phyloP scores from a whole-genome alignment of 345 rosid genomes.

The Fremontodendron californicum region DNA sequence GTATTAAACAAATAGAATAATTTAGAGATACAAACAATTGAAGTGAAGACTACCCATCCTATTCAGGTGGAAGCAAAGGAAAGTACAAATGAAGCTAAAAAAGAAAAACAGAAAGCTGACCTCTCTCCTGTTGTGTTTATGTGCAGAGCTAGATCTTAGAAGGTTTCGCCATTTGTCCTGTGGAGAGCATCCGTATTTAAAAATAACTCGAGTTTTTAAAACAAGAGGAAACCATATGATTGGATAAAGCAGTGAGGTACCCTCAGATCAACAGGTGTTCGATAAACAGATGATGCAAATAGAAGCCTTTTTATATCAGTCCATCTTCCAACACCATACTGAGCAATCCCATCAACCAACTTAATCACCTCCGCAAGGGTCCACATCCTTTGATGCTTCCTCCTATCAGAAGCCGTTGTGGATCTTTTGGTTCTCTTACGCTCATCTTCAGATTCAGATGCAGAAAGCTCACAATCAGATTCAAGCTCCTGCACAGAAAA shows the following conservation, averaged over 20 bases:
- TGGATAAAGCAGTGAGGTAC: constrained; percentile 18
- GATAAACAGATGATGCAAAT: constrained; percentile 57
- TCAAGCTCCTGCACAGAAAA: constrained; percentile 29
- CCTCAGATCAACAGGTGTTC: constrained; percentile 91
- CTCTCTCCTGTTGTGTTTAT: constrained; percentile 40
- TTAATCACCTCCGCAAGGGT: no score
- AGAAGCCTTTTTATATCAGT: constrained; percentile 63
- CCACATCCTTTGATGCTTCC: no score
- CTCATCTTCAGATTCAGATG: no score
- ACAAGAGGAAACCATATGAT: not conserved
- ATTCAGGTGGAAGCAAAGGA: not conserved
- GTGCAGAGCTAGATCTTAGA: constrained; percentile 51
- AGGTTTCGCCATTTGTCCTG: constrained; percentile 98
- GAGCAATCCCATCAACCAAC: no score
- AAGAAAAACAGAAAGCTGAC: constrained; percentile 28
- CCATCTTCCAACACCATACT: no score
- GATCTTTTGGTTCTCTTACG: constrained; percentile 28
- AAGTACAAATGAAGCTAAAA: not conserved
- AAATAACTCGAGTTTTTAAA: constrained; percentile 16
- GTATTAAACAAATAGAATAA: not conserved
- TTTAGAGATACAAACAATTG: not conserved
- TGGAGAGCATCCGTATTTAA: constrained; percentile 11
- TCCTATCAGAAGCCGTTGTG: constrained; percentile 48
- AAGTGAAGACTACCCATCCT: not conserved
- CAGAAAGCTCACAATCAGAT: constrained; percentile 37